These are phyloP conservation scores for Fraxinus americana DNA, from an alignment of 257 asterid genomes.

Conservation along the genomic window DNA sequence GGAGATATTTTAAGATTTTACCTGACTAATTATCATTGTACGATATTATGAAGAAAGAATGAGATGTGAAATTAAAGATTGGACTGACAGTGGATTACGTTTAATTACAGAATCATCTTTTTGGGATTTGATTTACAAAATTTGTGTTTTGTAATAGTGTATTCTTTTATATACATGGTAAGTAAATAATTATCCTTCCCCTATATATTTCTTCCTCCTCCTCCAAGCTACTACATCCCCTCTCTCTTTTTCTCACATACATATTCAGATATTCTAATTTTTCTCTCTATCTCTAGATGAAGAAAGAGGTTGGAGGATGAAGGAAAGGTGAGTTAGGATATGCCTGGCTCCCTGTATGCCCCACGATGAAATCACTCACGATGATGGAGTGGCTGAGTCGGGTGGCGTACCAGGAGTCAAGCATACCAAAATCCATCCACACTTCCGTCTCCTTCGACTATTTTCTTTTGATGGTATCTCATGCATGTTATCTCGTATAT, in stretches of 20 bases:
- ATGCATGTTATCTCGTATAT: background rate
- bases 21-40: background rate
- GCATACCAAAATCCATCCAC: constrained; percentile 30
- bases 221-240: background rate
- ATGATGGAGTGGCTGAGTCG: constrained; percentile 28
- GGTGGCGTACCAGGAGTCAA: constrained; percentile 53
- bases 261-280: background rate
- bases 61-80: background rate
- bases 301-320: background rate
- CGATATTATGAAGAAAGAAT: background rate
- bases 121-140: background rate
- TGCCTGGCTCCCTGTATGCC: constrained; percentile 73
- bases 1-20: background rate
- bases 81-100: constrained; percentile 3
- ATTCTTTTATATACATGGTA: constrained; percentile 33
- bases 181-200: constrained; percentile 21
- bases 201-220: constrained; percentile 34
- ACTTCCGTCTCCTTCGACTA: background rate
- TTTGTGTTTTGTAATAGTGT: background rate
- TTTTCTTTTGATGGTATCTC: background rate
- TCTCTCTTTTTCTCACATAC: constrained; percentile 8
- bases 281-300: background rate
- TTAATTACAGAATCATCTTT: constrained; percentile 9
- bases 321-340: constrained; percentile 6
- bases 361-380: constrained; percentile 32